Evolutionary conservation across 805 yeast species (phyloP).

Genomic region (Myxozyma neglecta): DNA sequence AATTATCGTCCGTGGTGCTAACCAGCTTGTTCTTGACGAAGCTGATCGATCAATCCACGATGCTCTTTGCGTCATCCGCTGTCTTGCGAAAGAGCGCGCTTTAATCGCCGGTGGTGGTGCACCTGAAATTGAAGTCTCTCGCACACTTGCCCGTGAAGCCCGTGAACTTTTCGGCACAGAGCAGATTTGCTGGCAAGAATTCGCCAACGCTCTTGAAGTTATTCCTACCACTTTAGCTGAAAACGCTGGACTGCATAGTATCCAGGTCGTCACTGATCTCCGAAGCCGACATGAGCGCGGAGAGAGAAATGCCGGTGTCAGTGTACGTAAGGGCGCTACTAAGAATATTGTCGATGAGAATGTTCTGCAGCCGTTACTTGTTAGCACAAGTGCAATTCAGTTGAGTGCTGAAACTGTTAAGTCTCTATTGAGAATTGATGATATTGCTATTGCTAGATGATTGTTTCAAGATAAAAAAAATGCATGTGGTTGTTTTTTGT

Average conservation of each 20-base stretch:
- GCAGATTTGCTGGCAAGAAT: slow-evolving; percentile 87
- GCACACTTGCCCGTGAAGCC: slow-evolving; percentile 70
- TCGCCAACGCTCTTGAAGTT: slow-evolving; percentile 86
- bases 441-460: slow-evolving; percentile 86
- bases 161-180: slow-evolving; percentile 77
- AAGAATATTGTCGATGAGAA: slow-evolving; percentile 89
- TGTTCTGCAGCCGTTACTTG: slow-evolving; percentile 94
- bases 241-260: slow-evolving; percentile 90
- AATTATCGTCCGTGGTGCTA: slow-evolving; percentile 93
- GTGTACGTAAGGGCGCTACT: slow-evolving; percentile 91
- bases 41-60: slow-evolving; percentile 97
- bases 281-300: slow-evolving; percentile 90
- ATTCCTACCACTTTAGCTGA: slow-evolving; percentile 94
- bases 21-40: slow-evolving; percentile 85
- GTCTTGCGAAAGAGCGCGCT: slow-evolving; percentile 83
- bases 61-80: slow-evolving; percentile 89
- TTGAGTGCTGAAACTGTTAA: slow-evolving; percentile 96
- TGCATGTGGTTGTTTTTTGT: neutral
- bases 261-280: slow-evolving; percentile 86
- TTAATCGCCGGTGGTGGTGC: slow-evolving; percentile 99
- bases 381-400: slow-evolving; percentile 88
- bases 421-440: slow-evolving; percentile 93
- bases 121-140: slow-evolving; percentile 87
- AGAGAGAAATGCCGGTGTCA: slow-evolving; percentile 90
- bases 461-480: neutral